Conservation (phyloP, 768 basidiomycete genomes). For the Leccinum incarnatum region DNA sequence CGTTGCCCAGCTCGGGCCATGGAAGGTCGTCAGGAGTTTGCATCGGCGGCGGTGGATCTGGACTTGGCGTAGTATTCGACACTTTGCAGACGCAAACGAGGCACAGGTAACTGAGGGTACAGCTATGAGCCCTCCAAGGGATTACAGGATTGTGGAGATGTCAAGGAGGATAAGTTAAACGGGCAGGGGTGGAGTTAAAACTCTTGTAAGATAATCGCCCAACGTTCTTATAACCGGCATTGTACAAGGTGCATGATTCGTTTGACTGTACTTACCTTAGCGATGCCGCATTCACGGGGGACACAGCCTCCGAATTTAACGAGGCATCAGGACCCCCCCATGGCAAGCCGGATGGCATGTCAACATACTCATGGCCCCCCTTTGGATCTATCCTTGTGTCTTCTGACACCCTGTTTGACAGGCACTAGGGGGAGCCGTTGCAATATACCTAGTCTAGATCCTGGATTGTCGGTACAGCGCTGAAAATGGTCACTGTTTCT, state of each 20-base stretch:
- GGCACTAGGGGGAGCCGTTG: conserved; percentile 25
- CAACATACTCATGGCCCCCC: conserved; percentile 32
- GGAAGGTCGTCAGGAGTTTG: conserved; percentile 68
- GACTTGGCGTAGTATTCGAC: conserved; percentile 1
- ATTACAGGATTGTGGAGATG: conserved; percentile 15
- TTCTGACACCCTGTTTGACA: conserved; percentile 34
- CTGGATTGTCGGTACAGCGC: conserved; percentile 31
- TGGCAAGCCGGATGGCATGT: conserved; percentile 32
- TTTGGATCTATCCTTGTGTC: conserved; percentile 15
- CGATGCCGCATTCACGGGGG: conserved; percentile 35
- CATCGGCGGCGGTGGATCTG: conserved; percentile 29
- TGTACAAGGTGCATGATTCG: conserved; percentile 25
- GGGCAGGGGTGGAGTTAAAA: conserved; percentile 37
- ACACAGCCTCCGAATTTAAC: conserved; percentile 33
- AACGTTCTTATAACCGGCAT: conserved; percentile 36
- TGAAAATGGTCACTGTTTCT: conserved; percentile 14
- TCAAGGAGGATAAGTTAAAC: conserved; percentile 23
- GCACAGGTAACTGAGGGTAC: conserved; percentile 12
- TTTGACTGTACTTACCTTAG: conserved; percentile 28
- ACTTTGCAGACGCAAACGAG: conserved; percentile 5
- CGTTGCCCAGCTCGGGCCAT: conserved; percentile 84
- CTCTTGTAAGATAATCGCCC: conserved; percentile 35
- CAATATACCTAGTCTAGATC: conserved; percentile 24
- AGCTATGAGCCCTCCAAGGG: conserved; percentile 13
- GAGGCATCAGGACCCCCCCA: conserved; percentile 29